Evolutionary conservation across 108 stramenopile species (phyloP).

Genomic region (Cyclotella sp.): DNA sequence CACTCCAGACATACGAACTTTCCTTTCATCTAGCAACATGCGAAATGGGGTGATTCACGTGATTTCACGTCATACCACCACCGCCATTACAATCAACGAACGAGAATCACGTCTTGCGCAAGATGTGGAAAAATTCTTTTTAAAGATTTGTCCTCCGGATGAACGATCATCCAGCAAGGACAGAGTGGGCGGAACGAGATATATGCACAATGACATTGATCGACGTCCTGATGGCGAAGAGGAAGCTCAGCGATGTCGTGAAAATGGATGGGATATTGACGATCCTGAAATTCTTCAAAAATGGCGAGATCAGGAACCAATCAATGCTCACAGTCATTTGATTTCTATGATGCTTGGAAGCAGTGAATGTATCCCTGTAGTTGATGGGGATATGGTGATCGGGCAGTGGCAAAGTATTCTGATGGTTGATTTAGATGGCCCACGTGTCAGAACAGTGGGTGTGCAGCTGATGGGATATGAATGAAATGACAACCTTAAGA

Average conservation of each 20-base stretch:
- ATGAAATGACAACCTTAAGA: constrained; percentile 1
- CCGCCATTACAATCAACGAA: constrained; percentile 89
- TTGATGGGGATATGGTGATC: constrained; percentile 82
- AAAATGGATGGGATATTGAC: constrained; percentile 90
- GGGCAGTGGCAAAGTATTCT: constrained; percentile 89
- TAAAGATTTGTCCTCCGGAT: constrained; percentile 77
- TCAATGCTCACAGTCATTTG: constrained; percentile 91
- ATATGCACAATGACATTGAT: constrained; percentile 89
- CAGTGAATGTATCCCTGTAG: constrained; percentile 81
- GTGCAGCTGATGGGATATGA: constrained; percentile 82
- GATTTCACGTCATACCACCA: constrained; percentile 86
- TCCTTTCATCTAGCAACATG: constrained; percentile 67
- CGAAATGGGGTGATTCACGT: constrained; percentile 71
- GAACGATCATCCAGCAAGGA: constrained; percentile 59
- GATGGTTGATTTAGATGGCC: constrained; percentile 87
- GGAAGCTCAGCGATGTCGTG: constrained; percentile 82
- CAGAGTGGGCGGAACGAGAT: constrained; percentile 48
- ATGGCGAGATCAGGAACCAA: constrained; percentile 91
- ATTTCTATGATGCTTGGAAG: constrained; percentile 82
- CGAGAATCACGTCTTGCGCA: constrained; percentile 74
- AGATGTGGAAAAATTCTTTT: constrained; percentile 71
- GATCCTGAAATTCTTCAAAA: constrained; percentile 60
- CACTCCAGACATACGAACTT: constrained; percentile 62
- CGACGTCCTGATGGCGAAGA: constrained; percentile 78
- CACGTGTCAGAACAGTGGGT: constrained; percentile 78